phyloP scores from a whole-genome alignment of 805 yeast species.

The Pichia heedii region DNA sequence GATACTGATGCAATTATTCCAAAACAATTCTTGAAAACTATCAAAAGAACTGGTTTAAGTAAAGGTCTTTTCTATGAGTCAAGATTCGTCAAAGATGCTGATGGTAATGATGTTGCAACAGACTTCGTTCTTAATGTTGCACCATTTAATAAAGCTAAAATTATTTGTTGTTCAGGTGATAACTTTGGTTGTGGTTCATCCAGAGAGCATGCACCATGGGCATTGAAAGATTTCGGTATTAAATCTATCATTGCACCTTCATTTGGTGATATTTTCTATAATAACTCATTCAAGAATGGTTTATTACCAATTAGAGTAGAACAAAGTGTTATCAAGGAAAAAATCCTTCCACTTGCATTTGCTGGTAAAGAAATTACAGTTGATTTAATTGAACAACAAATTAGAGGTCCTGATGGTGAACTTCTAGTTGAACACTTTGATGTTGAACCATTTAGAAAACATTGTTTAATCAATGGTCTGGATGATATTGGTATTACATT shows the following conservation, averaged over 20 bases:
- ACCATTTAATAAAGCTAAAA: constrained; percentile 73
- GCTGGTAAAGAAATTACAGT: constrained; percentile 64
- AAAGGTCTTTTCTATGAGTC: constrained; percentile 87
- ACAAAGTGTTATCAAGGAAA: constrained; percentile 59
- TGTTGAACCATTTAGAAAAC: constrained; percentile 86
- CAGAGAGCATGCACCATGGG: constrained; percentile 99
- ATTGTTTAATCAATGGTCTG: constrained; percentile 87
- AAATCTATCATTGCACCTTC: constrained; percentile 95
- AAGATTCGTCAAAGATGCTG: constrained; percentile 60
- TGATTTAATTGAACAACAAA: constrained; percentile 82
- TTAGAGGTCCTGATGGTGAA: constrained; percentile 56
- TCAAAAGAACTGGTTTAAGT: constrained; percentile 90
- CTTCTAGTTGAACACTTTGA: constrained; percentile 77
- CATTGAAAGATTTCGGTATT: constrained; percentile 94
- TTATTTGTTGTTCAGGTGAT: constrained; percentile 87
- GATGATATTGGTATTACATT: constrained; percentile 96
- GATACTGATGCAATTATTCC: constrained; percentile 99
- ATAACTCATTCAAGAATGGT: constrained; percentile 94
- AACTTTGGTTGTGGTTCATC: constrained; percentile 99
- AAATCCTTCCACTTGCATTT: constrained; percentile 72
- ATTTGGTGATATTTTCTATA: constrained; percentile 96
- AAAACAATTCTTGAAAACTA: constrained; percentile 94
- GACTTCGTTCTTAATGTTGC: constrained; percentile 83
- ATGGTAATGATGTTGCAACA: constrained; percentile 72
- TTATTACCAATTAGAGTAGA: constrained; percentile 88